A percentile compares a stretch with the other conserved stretches of the same genome.
Evolutionary conservation across 805 yeast genomes (phyloP).

Genomic region (Sungouiella blattae): DNA sequence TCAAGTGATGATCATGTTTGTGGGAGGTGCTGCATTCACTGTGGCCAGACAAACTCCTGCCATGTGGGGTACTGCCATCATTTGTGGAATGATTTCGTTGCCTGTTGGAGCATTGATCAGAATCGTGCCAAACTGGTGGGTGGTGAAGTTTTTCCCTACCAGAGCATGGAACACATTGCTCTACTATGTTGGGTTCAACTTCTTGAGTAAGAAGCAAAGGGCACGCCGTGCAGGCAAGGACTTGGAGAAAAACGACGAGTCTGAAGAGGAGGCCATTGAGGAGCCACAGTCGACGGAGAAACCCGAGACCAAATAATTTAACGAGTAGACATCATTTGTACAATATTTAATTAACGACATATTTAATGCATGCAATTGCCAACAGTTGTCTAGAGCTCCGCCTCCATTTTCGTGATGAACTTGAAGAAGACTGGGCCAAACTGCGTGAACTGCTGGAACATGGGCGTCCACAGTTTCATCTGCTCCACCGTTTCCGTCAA

Average conservation of each 20-base stretch:
- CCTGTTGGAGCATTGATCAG: slow-evolving; percentile 80
- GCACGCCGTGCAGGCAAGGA: slow-evolving; percentile 11
- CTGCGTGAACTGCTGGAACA: slow-evolving; percentile 50
- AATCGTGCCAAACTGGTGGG: slow-evolving; percentile 79
- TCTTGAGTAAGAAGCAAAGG: slow-evolving; percentile 29
- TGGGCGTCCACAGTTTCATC: slow-evolving; percentile 46
- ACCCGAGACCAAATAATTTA: no score
- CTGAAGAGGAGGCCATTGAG: slow-evolving; percentile 3
- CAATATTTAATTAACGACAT: no score
- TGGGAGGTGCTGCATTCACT: slow-evolving; percentile 95
- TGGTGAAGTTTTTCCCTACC: slow-evolving; percentile 61
- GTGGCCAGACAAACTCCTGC: slow-evolving; percentile 74
- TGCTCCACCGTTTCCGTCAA: slow-evolving; percentile 43
- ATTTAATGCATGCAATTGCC: no score
- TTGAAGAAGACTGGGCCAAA: slow-evolving; percentile 50
- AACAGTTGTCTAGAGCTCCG: slow-evolving; percentile 20
- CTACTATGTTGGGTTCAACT: slow-evolving; percentile 36
- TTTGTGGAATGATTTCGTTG: slow-evolving; percentile 75
- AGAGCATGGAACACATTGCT: slow-evolving; percentile 39
- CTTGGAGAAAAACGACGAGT: slow-evolving; percentile 16
- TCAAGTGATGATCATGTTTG: slow-evolving; percentile 89
- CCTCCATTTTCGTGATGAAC: slow-evolving; percentile 43
- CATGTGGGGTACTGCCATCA: slow-evolving; percentile 86
- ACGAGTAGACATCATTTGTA: no score
- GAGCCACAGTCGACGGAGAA: no score